Conservation (phyloP, 75 land plant species). For the Larix kaempferi region DNA sequence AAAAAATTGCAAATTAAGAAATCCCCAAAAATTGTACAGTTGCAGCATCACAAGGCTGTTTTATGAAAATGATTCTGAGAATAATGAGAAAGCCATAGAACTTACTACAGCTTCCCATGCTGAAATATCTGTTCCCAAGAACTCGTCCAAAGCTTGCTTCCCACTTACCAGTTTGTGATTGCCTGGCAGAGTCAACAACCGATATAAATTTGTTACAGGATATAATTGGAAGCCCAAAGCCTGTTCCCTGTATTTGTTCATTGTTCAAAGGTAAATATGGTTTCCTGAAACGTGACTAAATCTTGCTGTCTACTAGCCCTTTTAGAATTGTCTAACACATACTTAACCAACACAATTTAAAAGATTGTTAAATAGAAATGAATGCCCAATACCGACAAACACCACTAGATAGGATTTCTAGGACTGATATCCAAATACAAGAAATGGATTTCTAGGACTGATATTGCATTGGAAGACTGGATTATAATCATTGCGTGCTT, state of each 20-base stretch:
- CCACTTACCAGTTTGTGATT: conserved; percentile 42
- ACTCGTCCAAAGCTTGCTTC: conserved; percentile 51
- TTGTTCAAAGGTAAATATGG: no score
- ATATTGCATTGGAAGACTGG: background rate
- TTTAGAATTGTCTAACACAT: background rate
- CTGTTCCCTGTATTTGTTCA: background rate
- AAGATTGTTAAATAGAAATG: background rate
- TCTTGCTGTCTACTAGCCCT: background rate
- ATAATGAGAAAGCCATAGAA: background rate
- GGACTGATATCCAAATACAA: background rate
- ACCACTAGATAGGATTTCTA: background rate
- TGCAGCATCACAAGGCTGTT: no score
- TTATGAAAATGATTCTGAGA: background rate
- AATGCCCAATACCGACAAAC: background rate
- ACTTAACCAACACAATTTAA: background rate
- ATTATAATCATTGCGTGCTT: background rate
- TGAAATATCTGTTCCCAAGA: conserved; percentile 46
- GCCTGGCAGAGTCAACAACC: conserved; percentile 6
- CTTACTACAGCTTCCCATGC: conserved; percentile 42
- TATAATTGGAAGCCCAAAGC: background rate
- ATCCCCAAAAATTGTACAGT: no score
- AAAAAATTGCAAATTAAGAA: background rate
- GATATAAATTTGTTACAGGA: background rate
- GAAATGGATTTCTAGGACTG: background rate
- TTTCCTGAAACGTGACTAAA: background rate